Base-by-base conservation (phyloP, 345 rosid genomes). In the Moricandia arvensis region DNA sequence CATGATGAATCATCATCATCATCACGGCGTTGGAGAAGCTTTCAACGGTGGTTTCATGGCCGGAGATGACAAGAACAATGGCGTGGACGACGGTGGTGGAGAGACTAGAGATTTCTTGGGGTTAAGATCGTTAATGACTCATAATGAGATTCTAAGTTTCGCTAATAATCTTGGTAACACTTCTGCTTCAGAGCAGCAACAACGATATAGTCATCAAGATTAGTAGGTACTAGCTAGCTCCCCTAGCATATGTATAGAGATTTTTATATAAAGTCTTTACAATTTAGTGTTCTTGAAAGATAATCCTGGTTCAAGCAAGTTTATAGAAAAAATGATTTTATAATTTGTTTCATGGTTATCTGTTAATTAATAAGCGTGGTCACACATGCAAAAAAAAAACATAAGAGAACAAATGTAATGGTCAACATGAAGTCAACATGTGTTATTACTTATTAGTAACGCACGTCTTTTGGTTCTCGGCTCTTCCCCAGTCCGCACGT, bases 71-170 rank as follows among this genome's bases (percentile, higher is more conserved):
- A 71, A 71, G 66, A 66, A 63, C 4, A 37, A 37, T 2, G 73
- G 15, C 1, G 73, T 6, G 0, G 60, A 65, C 0, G 77, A 76
- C 0, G 75, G 80, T 45, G 89, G 83, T 73, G 93, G 77, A 29
- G 70, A 88, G 85, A 93, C 97, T 1, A 88, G 97, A 74, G 97
- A 93, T 82, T 93, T 93, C 85, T 83, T 91, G 84, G 97, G 94
- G 49, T 71, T 91, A 30, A 82, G 90, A 71, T 80, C 93, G 6
- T 76, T 89, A 15, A 78, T 78, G 81, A 86, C 96, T 13, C 91
- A 85, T 8, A 85, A 81, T 66, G 93, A 88, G 78, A 86, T 93
- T 51, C 76, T 93, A 63, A 87, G 80, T 38, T 83, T 89, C 49
- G 87, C 93, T 31, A 75, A 66, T 45, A 90, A 86, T 33, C 81